Base-by-base conservation (phyloP, 1,139 yeast species). In the Debaryomycetaceae sp. region DNA sequence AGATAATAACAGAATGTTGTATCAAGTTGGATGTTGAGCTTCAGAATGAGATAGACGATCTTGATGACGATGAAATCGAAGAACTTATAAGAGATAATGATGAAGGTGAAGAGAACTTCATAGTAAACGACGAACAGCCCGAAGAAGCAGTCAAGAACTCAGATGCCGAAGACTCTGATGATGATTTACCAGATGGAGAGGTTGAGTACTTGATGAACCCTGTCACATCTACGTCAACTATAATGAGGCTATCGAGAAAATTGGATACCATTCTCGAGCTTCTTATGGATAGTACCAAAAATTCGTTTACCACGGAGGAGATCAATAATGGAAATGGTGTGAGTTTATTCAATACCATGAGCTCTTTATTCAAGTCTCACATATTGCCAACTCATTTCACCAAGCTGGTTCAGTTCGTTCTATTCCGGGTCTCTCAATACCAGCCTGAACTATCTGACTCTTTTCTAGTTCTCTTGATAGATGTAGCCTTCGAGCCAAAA, bases 21-120 rank as follows among this genome's bases (percentile, higher is more conserved):
- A 89, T 93, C 49, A 87, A 89, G 54, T 72, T 93, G 39, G 99
- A 93, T 65, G 97, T 91, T n/a, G 98, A 90, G 63, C 72, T 91
- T 48, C 97, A 89, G 59, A 90, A 88, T 57, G 95, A 87, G 56
- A 66, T 87, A 49, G 96, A 88, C 53, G 96, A 88, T 52, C 70
- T 85, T 45, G 78, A 73, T 49, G 96, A 88, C 57, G 96, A 87
- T 45, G 88, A 83, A 47, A 80, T 81, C 40, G 85, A 83, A 36
- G 85, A 78, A 35, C 78, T 76, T 24, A 79, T 76, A n/a, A 78
- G 75, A 35, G 81, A 76, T 1, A 75, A 69, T 5, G 83, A 75
- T 3, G 80, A 72, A 1, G 68, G 61, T 6, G 68, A 62, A n/a
- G 37, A 36, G n/a, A 34, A 39, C 8, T 34, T 27, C 5, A 9